phyloP scores from a whole-genome alignment of 1,139 yeast genomes.

The Suhomyces guaymorum region DNA sequence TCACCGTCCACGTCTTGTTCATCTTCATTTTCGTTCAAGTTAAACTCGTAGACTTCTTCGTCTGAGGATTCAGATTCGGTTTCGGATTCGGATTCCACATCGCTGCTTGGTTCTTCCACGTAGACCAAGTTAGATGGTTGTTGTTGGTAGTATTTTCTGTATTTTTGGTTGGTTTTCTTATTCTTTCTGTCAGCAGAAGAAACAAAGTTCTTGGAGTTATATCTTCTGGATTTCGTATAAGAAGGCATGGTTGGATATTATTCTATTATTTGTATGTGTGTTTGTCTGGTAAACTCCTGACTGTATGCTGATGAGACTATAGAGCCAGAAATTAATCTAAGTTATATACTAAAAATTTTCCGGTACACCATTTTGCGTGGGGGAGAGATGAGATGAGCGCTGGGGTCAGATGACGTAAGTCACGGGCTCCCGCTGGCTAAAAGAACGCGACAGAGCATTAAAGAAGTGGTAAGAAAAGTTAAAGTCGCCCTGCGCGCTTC shows the following conservation, averaged over 20 bases:
- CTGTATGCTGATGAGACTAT: conserved; percentile 5
- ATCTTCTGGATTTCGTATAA: conserved; percentile 12
- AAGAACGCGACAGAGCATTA: conserved; percentile 9
- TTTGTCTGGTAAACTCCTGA: not conserved
- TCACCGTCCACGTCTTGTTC: conserved; percentile 16
- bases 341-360: conserved; percentile 14
- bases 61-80: conserved; percentile 12
- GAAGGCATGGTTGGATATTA: conserved; percentile 11
- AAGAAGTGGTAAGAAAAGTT: conserved; percentile 10
- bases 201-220: conserved; percentile 10
- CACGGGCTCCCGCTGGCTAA: conserved; percentile 9
- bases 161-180: conserved; percentile 18
- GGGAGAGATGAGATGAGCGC: conserved; percentile 11
- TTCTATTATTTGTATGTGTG: conserved; percentile 4
- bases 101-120: conserved; percentile 44
- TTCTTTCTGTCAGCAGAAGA: conserved; percentile 5
- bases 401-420: conserved; percentile 12
- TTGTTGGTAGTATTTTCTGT: conserved; percentile 37
- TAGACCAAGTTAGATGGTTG: conserved; percentile 35
- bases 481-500: conserved; percentile 2
- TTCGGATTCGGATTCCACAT: conserved; percentile 14
- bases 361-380: conserved; percentile 5
- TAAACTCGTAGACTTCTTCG: conserved; percentile 29
- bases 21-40: conserved; percentile 21
- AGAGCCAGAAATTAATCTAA: too few relatives aligned